Base-by-base conservation (phyloP, 768 basidiomycete species). In the Lactifluus rugatus region DNA sequence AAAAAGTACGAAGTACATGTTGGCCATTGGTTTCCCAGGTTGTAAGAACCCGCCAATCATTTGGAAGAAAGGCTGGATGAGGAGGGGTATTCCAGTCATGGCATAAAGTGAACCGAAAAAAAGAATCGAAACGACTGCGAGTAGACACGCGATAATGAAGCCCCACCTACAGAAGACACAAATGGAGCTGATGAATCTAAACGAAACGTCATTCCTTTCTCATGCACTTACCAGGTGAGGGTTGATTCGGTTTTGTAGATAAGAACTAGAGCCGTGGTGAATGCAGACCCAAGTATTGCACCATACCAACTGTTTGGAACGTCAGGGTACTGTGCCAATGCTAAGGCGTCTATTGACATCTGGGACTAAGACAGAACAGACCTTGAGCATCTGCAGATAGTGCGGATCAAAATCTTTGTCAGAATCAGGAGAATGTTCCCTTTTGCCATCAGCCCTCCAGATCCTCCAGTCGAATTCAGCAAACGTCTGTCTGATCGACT, bases 341-440 rank as follows among this genome's bases (percentile, higher is more conserved):
- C 46, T 17, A 41, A 53, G 25, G 6, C 31, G 17, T 13, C 41
- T n/a, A 11, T 28, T 23, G n/a, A 11, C 2, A 5, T 39, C 16
- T 14, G 6, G 5, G 16, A 49, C 31, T 16, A 19, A 52, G 28
- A 21, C 10, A 39, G 47, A 3, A 54, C 65, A 56, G 26, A 73
- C 77, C 72, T 78, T 78, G n/a, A 78, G 69, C 78, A 79, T 78
- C 61, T 78, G 73, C n/a, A 68, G 68, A 61, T 78, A 79, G 63
- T 79, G 77, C 3, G 78, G 78, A 54, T 78, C 78, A 7, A 76
- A 64, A 25, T 74, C 72, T 21, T 64, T 65, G 21, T 73, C 68
- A 3, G 67, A 52, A 7, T 73, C 68, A 3, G 67, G 54, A 7
- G 66, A 57, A 1, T 50, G 53, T 9, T 67, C 51, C 48, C 53